A percentile compares a stretch with the other conserved stretches of the same genome.
These are phyloP conservation scores for Parastagonospora nodorum DNA, from an alignment of 2,329 filamentous ascomycete species.

Conservation along the genomic window DNA sequence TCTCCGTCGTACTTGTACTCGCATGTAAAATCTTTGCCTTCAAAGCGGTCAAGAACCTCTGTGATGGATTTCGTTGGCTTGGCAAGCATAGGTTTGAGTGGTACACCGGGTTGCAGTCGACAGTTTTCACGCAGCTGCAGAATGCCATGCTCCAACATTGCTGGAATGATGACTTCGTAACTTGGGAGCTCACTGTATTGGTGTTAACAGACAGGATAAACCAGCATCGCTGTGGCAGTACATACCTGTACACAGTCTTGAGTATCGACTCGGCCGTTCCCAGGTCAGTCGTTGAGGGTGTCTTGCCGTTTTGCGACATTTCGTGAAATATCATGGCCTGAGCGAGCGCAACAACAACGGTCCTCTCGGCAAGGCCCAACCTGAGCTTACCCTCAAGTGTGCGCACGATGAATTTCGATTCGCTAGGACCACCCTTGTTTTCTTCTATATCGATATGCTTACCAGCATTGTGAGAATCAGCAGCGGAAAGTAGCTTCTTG, in stretches of 20 bases:
- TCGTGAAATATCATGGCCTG: slow-evolving; percentile 89
- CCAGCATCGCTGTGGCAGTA: not conserved
- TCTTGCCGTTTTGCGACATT: slow-evolving; percentile 69
- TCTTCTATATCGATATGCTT: slow-evolving; percentile 79
- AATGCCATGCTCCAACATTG: slow-evolving; percentile 85
- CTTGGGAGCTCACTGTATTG: slow-evolving; percentile 81
- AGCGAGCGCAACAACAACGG: slow-evolving; percentile 84
- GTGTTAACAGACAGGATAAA: slow-evolving; percentile 38
- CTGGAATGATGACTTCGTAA: slow-evolving; percentile 92
- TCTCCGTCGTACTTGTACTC: slow-evolving; percentile 99
- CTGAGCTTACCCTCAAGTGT: slow-evolving; percentile 94
- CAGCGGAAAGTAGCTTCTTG: slow-evolving; percentile 93
- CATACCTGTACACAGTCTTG: slow-evolving; percentile 86
- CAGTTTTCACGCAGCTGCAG: slow-evolving; percentile 81
- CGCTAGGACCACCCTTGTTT: slow-evolving; percentile 90
- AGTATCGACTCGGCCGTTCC: slow-evolving; percentile 83
- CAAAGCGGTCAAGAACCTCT: slow-evolving; percentile 94
- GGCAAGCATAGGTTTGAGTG: slow-evolving; percentile 96
- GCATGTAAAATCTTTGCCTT: slow-evolving; percentile 93
- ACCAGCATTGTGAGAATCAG: slow-evolving; percentile 73
- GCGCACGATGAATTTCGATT: slow-evolving; percentile 91
- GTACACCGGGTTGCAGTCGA: slow-evolving; percentile 90
- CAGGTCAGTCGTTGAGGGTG: slow-evolving; percentile 75
- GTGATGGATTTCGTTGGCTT: slow-evolving; percentile 98
- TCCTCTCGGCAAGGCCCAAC: slow-evolving; percentile 89